phyloP scores from a whole-genome alignment of 148 eudicot species.

The Heliamphora exappendiculata region DNA sequence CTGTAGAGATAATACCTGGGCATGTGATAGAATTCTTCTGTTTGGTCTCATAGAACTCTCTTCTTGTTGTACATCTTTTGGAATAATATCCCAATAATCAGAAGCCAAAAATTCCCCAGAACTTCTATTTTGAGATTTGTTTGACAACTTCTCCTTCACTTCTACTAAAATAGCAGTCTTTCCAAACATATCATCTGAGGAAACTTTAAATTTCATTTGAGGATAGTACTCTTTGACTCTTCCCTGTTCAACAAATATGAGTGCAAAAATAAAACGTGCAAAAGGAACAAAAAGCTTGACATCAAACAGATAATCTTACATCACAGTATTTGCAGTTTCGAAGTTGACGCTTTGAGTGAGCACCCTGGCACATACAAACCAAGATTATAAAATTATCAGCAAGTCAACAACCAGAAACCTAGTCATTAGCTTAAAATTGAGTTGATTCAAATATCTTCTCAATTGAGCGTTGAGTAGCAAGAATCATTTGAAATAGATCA shows the following conservation, averaged over 20 bases:
- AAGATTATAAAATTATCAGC: conserved; percentile 9
- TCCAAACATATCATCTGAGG: conserved; percentile 52
- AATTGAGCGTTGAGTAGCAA: background rate
- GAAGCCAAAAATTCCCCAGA: conserved; percentile 23
- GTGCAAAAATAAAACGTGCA: background rate
- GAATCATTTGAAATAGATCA: background rate
- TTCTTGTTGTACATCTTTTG: conserved; percentile 46
- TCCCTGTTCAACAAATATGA: conserved; percentile 39
- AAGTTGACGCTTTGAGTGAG: conserved; percentile 21
- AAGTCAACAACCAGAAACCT: conserved; percentile 2
- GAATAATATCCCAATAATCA: conserved; percentile 73
- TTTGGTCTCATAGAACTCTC: conserved; percentile 27
- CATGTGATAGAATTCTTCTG: conserved; percentile 54
- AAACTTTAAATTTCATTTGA: conserved; percentile 54
- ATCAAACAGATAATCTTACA: conserved; percentile 45
- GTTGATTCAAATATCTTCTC: background rate
- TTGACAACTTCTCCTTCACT: conserved; percentile 32
- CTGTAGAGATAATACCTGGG: conserved; percentile 40
- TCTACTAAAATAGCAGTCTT: conserved; percentile 71
- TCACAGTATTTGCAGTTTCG: conserved; percentile 60
- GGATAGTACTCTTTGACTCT: conserved; percentile 38
- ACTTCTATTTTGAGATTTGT: conserved; percentile 20
- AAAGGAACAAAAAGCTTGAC: conserved; percentile 3
- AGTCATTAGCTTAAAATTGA: background rate
- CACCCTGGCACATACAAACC: conserved; percentile 33